Base-by-base conservation (phyloP, 768 basidiomycete genomes). In the Cystofilobasidium macerans region DNA sequence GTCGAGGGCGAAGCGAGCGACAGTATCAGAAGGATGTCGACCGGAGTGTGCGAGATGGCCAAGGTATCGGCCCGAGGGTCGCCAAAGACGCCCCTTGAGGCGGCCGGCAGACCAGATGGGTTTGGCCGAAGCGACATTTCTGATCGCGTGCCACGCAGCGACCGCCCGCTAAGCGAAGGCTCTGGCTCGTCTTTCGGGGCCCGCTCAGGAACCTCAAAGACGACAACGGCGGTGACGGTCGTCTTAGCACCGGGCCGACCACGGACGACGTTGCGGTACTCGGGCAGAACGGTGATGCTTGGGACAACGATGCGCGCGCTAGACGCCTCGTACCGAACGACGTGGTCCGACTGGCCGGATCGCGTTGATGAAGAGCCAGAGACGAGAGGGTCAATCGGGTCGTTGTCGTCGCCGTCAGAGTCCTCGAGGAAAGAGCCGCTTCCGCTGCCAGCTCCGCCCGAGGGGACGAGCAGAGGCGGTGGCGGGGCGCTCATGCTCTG, bases 1-100 rank as follows among this genome's bases (percentile, higher is more conserved):
- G 87, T 86, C 11, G 85, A 86, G 26, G 85, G 82, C 8, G 87
- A 82, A 6, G 94, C 91, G 2, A 98, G 78, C 16, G 92, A 89
- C 43, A 98, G 78, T 63, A 98, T 86, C 63, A 98, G 82, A 73
- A 98, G 88, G 69, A 99, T 82, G 75, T 99, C 95, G 71, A 95
- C 80, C 6, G 90, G 82, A 0, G 92, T 87, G 73, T 97, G 93
- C 92, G 82, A 12, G 89, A 88, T 0, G 84, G 80, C n/a, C n/a
- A n/a, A n/a, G n/a, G n/a, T 36, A 91, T 84, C 38, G 85, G 87
- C 20, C 54, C 45, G 30, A 2, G 38, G 13, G 62, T 35, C 14
- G 60, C 36, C 32, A 38, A 54, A 43, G 87, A 83, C 22, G 88
- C 86, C 35, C 85, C n/a, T n/a, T n/a, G n/a, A n/a, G n/a, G n/a